Evolutionary conservation across 352 stramenopile genomes (phyloP).

Genomic region (Discostella stelligera): DNA sequence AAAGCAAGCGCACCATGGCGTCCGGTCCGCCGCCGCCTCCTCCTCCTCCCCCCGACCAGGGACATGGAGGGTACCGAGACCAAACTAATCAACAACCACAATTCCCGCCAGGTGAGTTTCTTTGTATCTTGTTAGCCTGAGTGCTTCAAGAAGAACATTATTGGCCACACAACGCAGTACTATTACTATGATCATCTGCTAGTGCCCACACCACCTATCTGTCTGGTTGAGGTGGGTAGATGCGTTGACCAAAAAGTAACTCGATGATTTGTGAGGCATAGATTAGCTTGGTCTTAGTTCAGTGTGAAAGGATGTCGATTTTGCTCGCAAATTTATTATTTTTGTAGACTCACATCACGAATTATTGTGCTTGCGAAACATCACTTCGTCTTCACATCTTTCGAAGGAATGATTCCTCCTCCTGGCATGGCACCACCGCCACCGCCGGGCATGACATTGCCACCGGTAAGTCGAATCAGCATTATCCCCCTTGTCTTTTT

Average conservation of each 20-base stretch:
- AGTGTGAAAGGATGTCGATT: background rate
- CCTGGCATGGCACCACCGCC: slow-evolving; percentile 34
- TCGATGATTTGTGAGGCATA: background rate
- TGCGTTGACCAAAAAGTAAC: background rate
- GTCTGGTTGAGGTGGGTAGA: too few species aligned
- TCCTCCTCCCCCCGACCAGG: slow-evolving; percentile 12
- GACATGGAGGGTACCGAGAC: slow-evolving; percentile 8
- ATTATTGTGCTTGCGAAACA: too few species aligned
- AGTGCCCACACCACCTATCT: background rate
- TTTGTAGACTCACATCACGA: slow-evolving; percentile 4
- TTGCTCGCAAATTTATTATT: background rate
- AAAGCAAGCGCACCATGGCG: slow-evolving; percentile 18
- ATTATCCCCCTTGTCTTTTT: background rate
- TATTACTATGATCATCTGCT: too few species aligned
- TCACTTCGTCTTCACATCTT: background rate
- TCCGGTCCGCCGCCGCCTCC: slow-evolving; percentile 23
- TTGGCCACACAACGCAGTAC: background rate
- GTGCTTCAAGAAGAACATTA: background rate
- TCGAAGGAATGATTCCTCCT: slow-evolving; percentile 30
- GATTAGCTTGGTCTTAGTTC: background rate
- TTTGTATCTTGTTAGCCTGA: background rate
- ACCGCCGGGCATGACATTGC: slow-evolving; percentile 40
- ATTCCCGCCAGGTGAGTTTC: slow-evolving; percentile 20
- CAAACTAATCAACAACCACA: background rate
- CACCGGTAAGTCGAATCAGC: slow-evolving; percentile 23